Percentiles rank a stretch among this genome's conserved stretches.
phyloP scores from a whole-genome alignment of 257 asterid genomes.

The Nicotiana sylvestris region DNA sequence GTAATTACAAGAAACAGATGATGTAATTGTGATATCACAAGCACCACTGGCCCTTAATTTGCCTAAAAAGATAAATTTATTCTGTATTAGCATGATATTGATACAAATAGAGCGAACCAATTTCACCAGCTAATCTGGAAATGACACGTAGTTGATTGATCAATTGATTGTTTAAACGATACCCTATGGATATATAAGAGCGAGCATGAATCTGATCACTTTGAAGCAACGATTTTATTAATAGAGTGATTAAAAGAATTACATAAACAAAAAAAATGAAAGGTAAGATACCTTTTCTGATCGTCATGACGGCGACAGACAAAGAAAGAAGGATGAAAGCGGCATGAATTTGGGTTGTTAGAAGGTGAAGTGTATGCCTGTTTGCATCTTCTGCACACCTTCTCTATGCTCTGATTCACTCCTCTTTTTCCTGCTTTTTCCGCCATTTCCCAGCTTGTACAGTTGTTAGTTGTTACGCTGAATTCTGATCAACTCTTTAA shows the following conservation, averaged over 20 bases:
- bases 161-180: not conserved
- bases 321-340: slow-evolving; percentile 82
- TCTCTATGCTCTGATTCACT: slow-evolving; percentile 11
- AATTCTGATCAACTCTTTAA: slow-evolving; percentile 17
- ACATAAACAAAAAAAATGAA: too few species aligned
- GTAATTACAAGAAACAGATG: not conserved
- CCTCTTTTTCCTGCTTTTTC: slow-evolving; percentile 9
- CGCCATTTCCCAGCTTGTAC: not conserved
- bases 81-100: too few species aligned
- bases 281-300: slow-evolving; percentile 61
- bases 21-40: not conserved
- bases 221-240: too few species aligned
- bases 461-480: too few species aligned
- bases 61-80: too few species aligned
- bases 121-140: not conserved
- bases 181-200: too few species aligned
- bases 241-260: too few species aligned
- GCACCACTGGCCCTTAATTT: not conserved
- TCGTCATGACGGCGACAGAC: slow-evolving; percentile 98
- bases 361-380: slow-evolving; percentile 36
- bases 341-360: slow-evolving; percentile 58
- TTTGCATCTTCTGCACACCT: slow-evolving; percentile 76
- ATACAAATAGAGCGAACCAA: not conserved
- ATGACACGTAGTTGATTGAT: not conserved
- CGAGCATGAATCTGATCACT: too few species aligned